Percentiles rank a stretch among this genome's conserved stretches.
Conservation (phyloP, 2,329 filamentous ascomycete species). For the Alternaria novae-zelandiae region DNA sequence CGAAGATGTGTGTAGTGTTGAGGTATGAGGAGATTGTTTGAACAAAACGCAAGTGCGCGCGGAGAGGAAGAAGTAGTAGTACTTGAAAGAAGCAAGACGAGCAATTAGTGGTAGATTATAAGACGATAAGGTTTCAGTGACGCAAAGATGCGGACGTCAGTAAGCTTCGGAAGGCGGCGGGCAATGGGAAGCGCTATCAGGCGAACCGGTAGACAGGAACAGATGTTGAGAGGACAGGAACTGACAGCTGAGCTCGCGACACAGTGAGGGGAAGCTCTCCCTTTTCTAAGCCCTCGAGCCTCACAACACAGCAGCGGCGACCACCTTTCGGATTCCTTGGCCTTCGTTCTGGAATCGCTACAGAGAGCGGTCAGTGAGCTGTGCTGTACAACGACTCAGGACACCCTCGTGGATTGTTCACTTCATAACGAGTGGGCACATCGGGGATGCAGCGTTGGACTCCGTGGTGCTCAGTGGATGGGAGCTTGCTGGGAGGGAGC, state of each 20-base stretch:
- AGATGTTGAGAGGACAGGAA: conserved; percentile 6
- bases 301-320: conserved; percentile 1
- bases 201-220: background rate
- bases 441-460: conserved; percentile 17
- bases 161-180: conserved; percentile 7
- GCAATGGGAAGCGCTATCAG: conserved; percentile 2
- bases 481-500: conserved; percentile 5
- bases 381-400: conserved; percentile 7
- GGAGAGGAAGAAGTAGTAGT: background rate
- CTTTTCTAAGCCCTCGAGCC: conserved; percentile 15
- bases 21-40: background rate
- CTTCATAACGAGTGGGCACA: conserved; percentile 9
- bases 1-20: background rate
- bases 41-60: background rate
- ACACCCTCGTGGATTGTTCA: background rate
- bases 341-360: conserved; percentile 5
- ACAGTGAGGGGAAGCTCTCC: conserved; percentile 21
- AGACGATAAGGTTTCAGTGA: conserved; percentile 5
- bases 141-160: background rate
- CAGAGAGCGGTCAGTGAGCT: conserved; percentile 16
- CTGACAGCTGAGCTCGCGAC: conserved; percentile 4
- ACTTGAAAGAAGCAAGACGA: background rate
- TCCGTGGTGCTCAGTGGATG: conserved; percentile 15
- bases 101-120: conserved; percentile 2
- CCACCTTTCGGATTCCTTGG: conserved; percentile 4